Conservation (phyloP, 1,139 yeast genomes). For the Suhomyces coccinellae region DNA sequence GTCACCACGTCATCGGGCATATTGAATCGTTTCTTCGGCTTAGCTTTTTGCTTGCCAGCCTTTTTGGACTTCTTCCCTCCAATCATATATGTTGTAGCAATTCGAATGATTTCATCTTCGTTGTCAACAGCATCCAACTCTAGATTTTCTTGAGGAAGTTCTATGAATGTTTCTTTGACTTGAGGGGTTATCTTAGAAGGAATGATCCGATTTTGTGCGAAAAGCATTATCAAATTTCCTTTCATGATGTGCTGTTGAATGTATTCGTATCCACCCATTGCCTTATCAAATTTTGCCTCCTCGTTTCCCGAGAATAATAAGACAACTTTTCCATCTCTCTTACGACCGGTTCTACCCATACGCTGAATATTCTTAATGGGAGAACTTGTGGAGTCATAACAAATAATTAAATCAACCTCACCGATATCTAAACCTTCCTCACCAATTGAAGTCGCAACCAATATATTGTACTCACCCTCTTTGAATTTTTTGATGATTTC, state of each 20-base stretch:
- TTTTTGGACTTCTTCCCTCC: conserved; percentile 27
- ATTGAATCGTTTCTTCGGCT: conserved; percentile 48
- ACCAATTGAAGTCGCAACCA: conserved; percentile 96
- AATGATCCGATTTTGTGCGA: conserved; percentile 60
- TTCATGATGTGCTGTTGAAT: conserved; percentile 66
- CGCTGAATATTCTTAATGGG: conserved; percentile 93
- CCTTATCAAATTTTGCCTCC: conserved; percentile 73
- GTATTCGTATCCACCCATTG: conserved; percentile 79
- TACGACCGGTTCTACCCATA: conserved; percentile 98
- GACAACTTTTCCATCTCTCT: conserved; percentile 83
- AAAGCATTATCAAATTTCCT: conserved; percentile 41
- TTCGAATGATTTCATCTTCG: conserved; percentile 66
- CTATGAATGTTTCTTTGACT: conserved; percentile 57
- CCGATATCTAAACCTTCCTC: conserved; percentile 99
- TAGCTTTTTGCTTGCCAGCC: conserved; percentile 13
- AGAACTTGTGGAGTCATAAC: conserved; percentile 90
- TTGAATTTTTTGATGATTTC: conserved; percentile 74
- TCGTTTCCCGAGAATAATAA: conserved; percentile 79
- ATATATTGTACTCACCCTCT: conserved; percentile 65
- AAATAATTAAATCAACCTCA: conserved; percentile 89
- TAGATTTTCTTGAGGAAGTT: conserved; percentile 67
- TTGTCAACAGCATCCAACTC: conserved; percentile 56
- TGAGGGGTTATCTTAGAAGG: conserved; percentile 58
- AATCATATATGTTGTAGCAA: conserved; percentile 54
- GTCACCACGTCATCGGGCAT: conserved; percentile 80